Conservation (phyloP, 345 rosid genomes). For the Theobroma cacao region DNA sequence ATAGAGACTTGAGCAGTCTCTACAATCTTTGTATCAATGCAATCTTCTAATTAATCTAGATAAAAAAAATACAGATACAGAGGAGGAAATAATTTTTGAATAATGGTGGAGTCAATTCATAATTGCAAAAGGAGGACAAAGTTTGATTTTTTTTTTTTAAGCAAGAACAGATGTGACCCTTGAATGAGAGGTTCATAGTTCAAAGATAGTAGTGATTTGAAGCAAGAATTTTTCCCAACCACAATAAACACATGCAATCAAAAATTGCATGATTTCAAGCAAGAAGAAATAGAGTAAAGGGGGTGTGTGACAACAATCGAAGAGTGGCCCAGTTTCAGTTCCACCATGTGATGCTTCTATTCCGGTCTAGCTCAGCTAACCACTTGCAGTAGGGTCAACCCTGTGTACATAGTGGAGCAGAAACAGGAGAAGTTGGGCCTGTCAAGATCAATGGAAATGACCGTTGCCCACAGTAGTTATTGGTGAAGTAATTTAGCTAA, state of each 20-base stretch:
- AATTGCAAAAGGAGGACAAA: not conserved
- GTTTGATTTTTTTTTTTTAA: not conserved
- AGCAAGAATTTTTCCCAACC: not conserved
- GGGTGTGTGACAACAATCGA: too few relatives aligned
- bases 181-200: not conserved
- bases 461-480: not conserved
- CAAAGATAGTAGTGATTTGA: not conserved
- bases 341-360: conserved; percentile 9
- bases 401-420: not conserved
- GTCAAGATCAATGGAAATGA: not conserved
- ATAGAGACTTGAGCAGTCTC: too few relatives aligned
- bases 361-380: not conserved
- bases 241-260: too few relatives aligned
- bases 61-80: too few relatives aligned
- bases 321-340: not conserved
- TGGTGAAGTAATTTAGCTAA: too few relatives aligned
- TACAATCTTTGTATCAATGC: too few relatives aligned
- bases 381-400: conserved; percentile 9
- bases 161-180: not conserved
- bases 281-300: too few relatives aligned
- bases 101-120: too few relatives aligned
- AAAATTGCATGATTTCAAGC: too few relatives aligned
- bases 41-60: too few relatives aligned
- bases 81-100: too few relatives aligned
- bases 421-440: not conserved